Percentiles rank a stretch among this genome's conserved stretches.
Evolutionary conservation across 2,329 filamentous ascomycete species (phyloP).

Genomic region (Cryphonectria radicalis): DNA sequence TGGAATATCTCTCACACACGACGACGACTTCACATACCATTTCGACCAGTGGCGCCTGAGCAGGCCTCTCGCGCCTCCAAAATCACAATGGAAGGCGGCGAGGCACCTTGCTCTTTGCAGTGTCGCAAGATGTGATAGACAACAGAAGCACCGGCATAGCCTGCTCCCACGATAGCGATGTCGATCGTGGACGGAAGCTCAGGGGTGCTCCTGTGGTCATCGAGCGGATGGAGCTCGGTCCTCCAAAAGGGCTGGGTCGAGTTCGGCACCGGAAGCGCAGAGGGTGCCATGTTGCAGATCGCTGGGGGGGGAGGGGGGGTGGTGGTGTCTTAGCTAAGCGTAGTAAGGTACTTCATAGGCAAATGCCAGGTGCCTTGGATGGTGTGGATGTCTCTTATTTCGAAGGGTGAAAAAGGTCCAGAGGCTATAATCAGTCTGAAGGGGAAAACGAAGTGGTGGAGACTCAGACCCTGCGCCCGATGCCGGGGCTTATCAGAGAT

Average conservation of each 20-base stretch:
- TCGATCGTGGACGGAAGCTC: slow-evolving; percentile 46
- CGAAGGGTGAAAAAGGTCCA: background rate
- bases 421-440: background rate
- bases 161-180: slow-evolving; percentile 52
- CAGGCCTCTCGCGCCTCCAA: slow-evolving; percentile 43
- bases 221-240: slow-evolving; percentile 43
- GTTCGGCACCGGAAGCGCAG: slow-evolving; percentile 34
- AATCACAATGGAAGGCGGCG: slow-evolving; percentile 36
- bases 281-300: slow-evolving; percentile 22
- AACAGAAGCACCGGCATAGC: slow-evolving; percentile 49
- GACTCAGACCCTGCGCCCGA: background rate
- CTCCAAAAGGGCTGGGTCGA: slow-evolving; percentile 48
- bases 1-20: background rate
- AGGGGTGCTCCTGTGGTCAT: slow-evolving; percentile 45
- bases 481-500: slow-evolving; percentile 23
- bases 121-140: slow-evolving; percentile 46
- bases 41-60: slow-evolving; percentile 45
- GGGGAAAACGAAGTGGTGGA: background rate
- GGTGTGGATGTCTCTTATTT: background rate
- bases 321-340: background rate
- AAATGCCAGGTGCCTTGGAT: background rate
- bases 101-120: slow-evolving; percentile 17
- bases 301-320: no score
- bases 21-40: slow-evolving; percentile 36
- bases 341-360: background rate